Evolutionary conservation across 2,329 filamentous ascomycete genomes (phyloP).

Genomic region (Colletotrichum siamense): DNA sequence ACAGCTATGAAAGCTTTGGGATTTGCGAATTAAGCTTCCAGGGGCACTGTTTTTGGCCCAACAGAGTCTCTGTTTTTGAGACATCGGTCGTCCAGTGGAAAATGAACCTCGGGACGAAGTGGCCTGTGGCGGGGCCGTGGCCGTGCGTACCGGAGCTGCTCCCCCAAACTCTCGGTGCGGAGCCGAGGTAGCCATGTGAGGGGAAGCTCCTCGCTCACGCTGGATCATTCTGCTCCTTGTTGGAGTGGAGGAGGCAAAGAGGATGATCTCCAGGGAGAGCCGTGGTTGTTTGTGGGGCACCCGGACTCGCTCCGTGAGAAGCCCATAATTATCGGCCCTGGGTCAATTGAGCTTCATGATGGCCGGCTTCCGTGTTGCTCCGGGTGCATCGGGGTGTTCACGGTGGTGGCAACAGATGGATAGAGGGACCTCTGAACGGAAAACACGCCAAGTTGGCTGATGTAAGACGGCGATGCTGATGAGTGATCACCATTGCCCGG

Average conservation of each 20-base stretch:
- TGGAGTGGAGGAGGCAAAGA: background rate
- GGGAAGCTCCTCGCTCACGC: background rate
- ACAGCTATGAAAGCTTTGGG: background rate
- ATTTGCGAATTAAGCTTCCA: background rate
- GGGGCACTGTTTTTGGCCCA: background rate
- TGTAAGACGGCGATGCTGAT: background rate
- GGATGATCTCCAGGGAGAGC: background rate
- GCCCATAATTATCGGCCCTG: constrained; percentile 2
- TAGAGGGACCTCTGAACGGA: background rate
- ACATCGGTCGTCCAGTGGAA: background rate
- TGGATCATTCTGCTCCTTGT: background rate
- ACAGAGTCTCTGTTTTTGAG: background rate
- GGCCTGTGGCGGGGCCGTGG: constrained; percentile 1
- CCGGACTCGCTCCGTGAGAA: background rate
- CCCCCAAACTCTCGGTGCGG: constrained; percentile 3
- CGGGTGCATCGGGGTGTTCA: background rate
- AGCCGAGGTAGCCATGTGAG: constrained; percentile 20
- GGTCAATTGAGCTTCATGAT: background rate
- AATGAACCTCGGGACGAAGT: constrained; percentile 20
- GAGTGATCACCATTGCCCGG: background rate
- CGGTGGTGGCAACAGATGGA: background rate
- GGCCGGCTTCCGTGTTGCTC: background rate
- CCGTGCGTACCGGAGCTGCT: constrained; percentile 9
- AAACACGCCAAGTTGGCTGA: background rate
- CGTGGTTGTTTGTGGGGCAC: background rate